These are phyloP conservation scores for Pseudonitzschia multiseries DNA, from an alignment of 108 stramenopile genomes.

Conservation along the genomic window DNA sequence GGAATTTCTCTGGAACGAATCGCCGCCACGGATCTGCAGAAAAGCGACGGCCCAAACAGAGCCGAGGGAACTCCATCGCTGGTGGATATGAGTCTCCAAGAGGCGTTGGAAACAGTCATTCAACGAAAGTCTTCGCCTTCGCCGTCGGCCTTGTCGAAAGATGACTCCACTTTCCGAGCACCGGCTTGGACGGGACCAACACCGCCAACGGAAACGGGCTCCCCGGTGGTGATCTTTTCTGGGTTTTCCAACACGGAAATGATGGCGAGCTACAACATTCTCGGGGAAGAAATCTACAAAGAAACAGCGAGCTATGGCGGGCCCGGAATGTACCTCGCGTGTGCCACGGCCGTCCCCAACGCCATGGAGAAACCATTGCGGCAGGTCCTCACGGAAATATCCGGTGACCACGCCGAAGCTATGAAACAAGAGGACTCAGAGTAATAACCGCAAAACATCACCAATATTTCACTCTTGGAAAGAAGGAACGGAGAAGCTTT, in stretches of 20 bases:
- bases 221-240: slow-evolving; percentile 56
- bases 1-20: slow-evolving; percentile 41
- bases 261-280: slow-evolving; percentile 69
- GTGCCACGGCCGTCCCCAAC: slow-evolving; percentile 70
- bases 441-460: background rate
- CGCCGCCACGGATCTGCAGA: slow-evolving; percentile 3
- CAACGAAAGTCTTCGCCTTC: slow-evolving; percentile 11
- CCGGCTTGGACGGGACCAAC: background rate
- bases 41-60: background rate
- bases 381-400: slow-evolving; percentile 66
- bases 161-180: background rate
- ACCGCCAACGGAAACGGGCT: background rate
- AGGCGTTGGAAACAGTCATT: slow-evolving; percentile 41
- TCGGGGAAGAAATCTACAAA: slow-evolving; percentile 59
- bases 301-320: slow-evolving; percentile 43
- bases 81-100: slow-evolving; percentile 47
- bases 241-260: slow-evolving; percentile 72
- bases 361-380: slow-evolving; percentile 62
- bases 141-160: background rate
- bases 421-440: slow-evolving; percentile 26
- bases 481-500: too few species aligned
- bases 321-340: slow-evolving; percentile 44
- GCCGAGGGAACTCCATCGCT: background rate
- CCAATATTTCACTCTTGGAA: too few species aligned
- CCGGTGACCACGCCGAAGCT: slow-evolving; percentile 71